These are phyloP conservation scores for Pisolithus microcarpus DNA, from an alignment of 768 basidiomycete genomes.

Conservation along the genomic window DNA sequence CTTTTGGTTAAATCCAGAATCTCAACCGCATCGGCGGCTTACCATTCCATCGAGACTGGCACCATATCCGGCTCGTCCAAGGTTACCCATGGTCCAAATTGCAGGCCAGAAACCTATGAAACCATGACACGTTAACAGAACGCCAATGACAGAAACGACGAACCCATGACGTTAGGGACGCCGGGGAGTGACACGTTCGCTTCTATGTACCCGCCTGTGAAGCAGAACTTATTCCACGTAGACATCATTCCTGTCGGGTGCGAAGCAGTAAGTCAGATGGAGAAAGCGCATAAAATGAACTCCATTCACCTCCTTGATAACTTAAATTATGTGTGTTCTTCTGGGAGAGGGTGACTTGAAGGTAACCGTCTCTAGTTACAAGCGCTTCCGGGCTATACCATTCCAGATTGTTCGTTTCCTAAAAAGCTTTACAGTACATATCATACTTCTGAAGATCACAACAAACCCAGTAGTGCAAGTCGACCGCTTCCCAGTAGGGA, in stretches of 20 bases:
- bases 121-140: conserved; percentile 2
- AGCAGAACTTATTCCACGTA: conserved; percentile 81
- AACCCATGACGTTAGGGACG: conserved; percentile 51
- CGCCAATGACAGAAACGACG: conserved; percentile 1
- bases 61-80: conserved; percentile 63
- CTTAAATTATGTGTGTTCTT: conserved; percentile 40
- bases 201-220: conserved; percentile 76
- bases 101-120: conserved; percentile 43
- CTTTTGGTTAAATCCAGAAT: not conserved
- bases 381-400: conserved; percentile 49
- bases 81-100: conserved; percentile 54
- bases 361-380: conserved; percentile 43
- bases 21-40: conserved; percentile 6
- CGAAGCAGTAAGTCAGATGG: conserved; percentile 17
- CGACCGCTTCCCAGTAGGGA: conserved; percentile 69
- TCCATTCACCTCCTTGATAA: conserved; percentile 33
- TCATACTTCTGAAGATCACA: conserved; percentile 14
- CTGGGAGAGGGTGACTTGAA: conserved; percentile 44
- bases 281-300: conserved; percentile 8
- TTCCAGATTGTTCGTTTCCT: conserved; percentile 47
- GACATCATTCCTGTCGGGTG: conserved; percentile 43
- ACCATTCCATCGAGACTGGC: conserved; percentile 51
- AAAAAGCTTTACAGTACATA: conserved; percentile 16
- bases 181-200: conserved; percentile 59
- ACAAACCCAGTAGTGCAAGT: conserved; percentile 38